Conservation (phyloP, 805 yeast species). For the Wickerhamiella alocasiicola region DNA sequence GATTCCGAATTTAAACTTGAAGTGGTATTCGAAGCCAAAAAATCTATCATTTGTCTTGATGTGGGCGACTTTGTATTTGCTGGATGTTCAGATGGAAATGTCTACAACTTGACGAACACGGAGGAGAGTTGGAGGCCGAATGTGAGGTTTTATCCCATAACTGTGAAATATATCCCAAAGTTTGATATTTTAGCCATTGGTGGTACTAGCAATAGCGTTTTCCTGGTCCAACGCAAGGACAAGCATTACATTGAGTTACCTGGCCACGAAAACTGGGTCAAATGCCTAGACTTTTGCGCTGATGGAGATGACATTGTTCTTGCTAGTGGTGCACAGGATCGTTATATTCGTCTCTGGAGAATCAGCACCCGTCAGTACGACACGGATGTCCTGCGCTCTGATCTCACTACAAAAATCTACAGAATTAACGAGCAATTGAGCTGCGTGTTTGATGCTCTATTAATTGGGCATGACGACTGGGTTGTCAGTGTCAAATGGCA, state of each 20-base stretch:
- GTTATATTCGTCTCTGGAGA: slow-evolving; percentile 86
- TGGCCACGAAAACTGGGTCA: slow-evolving; percentile 97
- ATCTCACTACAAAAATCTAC: slow-evolving; percentile 62
- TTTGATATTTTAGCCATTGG: slow-evolving; percentile 24
- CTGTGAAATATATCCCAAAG: slow-evolving; percentile 9
- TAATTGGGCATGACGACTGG: slow-evolving; percentile 99
- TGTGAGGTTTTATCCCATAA: slow-evolving; percentile 7
- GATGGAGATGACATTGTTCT: slow-evolving; percentile 43
- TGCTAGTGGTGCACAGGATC: slow-evolving; percentile 88
- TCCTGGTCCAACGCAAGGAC: slow-evolving; percentile 30
- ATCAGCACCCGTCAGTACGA: slow-evolving; percentile 24
- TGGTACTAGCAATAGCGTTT: slow-evolving; percentile 33
- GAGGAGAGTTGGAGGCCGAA: neutral
- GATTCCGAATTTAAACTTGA: slow-evolving; percentile 45
- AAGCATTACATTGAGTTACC: slow-evolving; percentile 31
- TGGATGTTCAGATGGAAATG: slow-evolving; percentile 50
- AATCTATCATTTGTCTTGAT: slow-evolving; percentile 51
- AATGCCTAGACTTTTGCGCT: slow-evolving; percentile 49
- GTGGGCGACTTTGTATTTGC: slow-evolving; percentile 41
- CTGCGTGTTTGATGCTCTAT: slow-evolving; percentile 77
- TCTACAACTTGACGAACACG: neutral
- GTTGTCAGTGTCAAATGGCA: slow-evolving; percentile 78
- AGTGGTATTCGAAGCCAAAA: slow-evolving; percentile 35
- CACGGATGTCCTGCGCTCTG: slow-evolving; percentile 5
- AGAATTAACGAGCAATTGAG: slow-evolving; percentile 32